Evolutionary conservation across 1,139 yeast genomes (phyloP), one percentile per base, ranked within the genome.

Genomic region (Komagataea norvegica): DNA sequence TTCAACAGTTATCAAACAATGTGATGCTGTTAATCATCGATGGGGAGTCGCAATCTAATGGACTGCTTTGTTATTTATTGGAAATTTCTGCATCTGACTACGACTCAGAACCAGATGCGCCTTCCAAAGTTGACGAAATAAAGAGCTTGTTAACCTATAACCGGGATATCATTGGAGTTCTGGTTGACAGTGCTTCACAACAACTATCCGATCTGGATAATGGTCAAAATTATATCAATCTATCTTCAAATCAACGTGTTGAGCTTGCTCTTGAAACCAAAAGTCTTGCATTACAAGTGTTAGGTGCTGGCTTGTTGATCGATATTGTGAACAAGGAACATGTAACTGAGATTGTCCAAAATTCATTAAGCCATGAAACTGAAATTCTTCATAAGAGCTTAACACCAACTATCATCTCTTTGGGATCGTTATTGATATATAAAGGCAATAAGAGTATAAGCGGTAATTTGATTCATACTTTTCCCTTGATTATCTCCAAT

Each of bases 351-450:
- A 33, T 42, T 20, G 42, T 53, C 10, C 47, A 41, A 25, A 25
- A 31, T 7, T 38, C 55, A 1, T 36, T 54, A 21, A 33, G 48
- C 7, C 49, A 47, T 31, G 46, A 48, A 22, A 44, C 46, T 14
- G 58, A 54, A 26, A 45, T 46, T 9, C 23, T 48, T 6, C 49
- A 63, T 38, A 48, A 46, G 14, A 33, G 43, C 3, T 61, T 78
- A 36, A 74, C 79, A 1, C 58, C 70, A 10, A 61, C 70, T 19
- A 69, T 73, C 2, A 65, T 76, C 45, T 73, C 77, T 48, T 60
- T 77, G 38, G 82, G 81, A 6, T 66, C 81, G 0, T 60, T 77
- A 36, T 61, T 78, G 36, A 75, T 73, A 15, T 66, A 61, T 44
- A 68, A 67, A 44, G 76, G 68, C 37, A 52, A 53, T 16, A 60